Percentiles rank a stretch among this genome's conserved stretches.
Evolutionary conservation across 495 filamentous ascomycete species (phyloP).

Genomic region (Wilcoxina mikolae): DNA sequence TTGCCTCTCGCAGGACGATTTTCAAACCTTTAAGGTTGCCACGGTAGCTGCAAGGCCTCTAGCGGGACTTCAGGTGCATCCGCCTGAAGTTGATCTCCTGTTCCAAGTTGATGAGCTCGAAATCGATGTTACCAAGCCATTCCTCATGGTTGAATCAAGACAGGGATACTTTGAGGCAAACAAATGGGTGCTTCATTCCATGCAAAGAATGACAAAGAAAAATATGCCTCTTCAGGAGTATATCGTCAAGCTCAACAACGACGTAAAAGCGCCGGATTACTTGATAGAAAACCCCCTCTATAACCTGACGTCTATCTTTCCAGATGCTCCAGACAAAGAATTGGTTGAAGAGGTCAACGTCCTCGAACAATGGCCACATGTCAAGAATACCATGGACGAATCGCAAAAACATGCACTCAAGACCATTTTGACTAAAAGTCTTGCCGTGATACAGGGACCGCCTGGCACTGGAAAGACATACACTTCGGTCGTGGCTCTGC

Average conservation of each 20-base stretch:
- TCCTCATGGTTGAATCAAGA: slow-evolving; percentile 64
- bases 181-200: slow-evolving; percentile 53
- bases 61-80: slow-evolving; percentile 44
- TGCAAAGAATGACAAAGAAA: slow-evolving; percentile 55
- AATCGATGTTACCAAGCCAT: slow-evolving; percentile 55
- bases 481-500: slow-evolving; percentile 41
- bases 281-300: slow-evolving; percentile 33
- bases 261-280: slow-evolving; percentile 38
- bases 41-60: slow-evolving; percentile 57
- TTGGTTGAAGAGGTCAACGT: slow-evolving; percentile 34
- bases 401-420: slow-evolving; percentile 55
- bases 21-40: slow-evolving; percentile 55
- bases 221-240: slow-evolving; percentile 50
- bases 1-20: slow-evolving; percentile 52
- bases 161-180: slow-evolving; percentile 59
- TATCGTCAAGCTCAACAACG: slow-evolving; percentile 39
- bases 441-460: slow-evolving; percentile 78
- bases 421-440: slow-evolving; percentile 52
- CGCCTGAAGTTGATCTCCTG: slow-evolving; percentile 62
- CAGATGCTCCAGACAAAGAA: slow-evolving; percentile 29
- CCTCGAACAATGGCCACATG: slow-evolving; percentile 38
- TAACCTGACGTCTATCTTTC: slow-evolving; percentile 35
- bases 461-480: slow-evolving; percentile 59
- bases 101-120: slow-evolving; percentile 44
- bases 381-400: slow-evolving; percentile 44